Percentiles rank a stretch among this genome's conserved stretches.
These are phyloP conservation scores for Eucalyptus paniculata DNA, from an alignment of 345 rosid species.

Conservation along the genomic window DNA sequence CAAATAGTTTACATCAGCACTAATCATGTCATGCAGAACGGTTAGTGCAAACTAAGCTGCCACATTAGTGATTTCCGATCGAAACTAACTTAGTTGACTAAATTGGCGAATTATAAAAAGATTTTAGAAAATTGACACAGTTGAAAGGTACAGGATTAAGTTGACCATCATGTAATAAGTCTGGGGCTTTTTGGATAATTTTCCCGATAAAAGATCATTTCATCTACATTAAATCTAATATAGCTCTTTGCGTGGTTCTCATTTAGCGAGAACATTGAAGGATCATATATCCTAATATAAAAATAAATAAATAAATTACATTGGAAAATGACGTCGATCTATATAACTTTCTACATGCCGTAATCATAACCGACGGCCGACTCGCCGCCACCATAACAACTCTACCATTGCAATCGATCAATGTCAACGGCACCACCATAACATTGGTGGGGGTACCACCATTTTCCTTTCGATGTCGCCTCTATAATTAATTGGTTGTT, in stretches of 20 bases:
- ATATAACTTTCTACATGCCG: background rate
- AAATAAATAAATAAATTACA: background rate
- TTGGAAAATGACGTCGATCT: background rate
- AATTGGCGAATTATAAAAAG: too few relatives aligned
- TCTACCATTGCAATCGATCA: background rate
- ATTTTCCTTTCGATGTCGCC: background rate
- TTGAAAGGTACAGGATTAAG: too few relatives aligned
- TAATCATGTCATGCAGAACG: too few relatives aligned
- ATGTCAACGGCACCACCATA: background rate
- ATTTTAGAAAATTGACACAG: too few relatives aligned
- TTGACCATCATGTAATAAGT: too few relatives aligned
- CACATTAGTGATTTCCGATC: too few relatives aligned
- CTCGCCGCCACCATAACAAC: background rate
- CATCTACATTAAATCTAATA: background rate
- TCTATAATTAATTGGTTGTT: background rate
- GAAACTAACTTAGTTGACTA: too few relatives aligned
- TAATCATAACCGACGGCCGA: background rate
- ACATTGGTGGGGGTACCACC: background rate
- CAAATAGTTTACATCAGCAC: too few relatives aligned
- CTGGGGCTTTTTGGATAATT: background rate
- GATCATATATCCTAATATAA: background rate
- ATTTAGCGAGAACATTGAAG: background rate
- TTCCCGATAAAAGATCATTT: background rate
- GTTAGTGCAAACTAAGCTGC: too few relatives aligned
- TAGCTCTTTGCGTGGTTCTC: background rate